Evolutionary conservation across 2,329 filamentous ascomycete species (phyloP).

Genomic region (Calonectria crousiana): DNA sequence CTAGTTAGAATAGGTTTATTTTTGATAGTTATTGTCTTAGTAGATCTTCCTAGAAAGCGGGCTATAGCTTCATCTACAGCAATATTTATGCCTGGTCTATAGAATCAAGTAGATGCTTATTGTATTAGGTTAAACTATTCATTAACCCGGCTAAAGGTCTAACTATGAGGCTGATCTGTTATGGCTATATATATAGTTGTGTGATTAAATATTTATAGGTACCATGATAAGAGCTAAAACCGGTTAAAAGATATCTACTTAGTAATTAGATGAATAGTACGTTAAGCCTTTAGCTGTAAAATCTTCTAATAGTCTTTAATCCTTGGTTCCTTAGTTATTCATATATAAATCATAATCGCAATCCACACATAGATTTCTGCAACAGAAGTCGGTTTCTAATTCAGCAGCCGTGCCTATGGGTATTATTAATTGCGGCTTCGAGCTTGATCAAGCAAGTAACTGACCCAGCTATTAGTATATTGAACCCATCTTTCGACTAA

Average conservation of each 20-base stretch:
- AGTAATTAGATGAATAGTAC: too few species aligned
- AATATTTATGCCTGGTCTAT: neutral
- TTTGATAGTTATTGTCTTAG: neutral
- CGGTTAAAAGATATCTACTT: too few species aligned
- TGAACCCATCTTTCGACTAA: too few species aligned
- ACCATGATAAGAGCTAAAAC: too few species aligned
- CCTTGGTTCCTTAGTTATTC: neutral
- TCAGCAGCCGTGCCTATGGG: too few species aligned
- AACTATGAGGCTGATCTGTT: neutral
- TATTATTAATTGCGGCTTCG: too few species aligned
- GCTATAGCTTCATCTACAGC: neutral
- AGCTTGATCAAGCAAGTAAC: too few species aligned
- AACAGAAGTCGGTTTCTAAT: too few species aligned
- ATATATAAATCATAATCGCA: neutral
- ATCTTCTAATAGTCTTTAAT: neutral
- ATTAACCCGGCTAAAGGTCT: neutral
- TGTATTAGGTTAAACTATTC: neutral
- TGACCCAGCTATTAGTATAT: too few species aligned
- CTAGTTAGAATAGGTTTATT: neutral
- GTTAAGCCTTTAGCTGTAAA: neutral
- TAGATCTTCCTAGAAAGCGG: neutral
- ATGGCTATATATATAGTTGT: neutral
- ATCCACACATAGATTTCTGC: neutral
- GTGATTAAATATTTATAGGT: neutral
- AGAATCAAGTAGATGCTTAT: neutral